Base-by-base conservation (phyloP, 202 grass and related monocot genomes). In the Alloteropsis angusta region DNA sequence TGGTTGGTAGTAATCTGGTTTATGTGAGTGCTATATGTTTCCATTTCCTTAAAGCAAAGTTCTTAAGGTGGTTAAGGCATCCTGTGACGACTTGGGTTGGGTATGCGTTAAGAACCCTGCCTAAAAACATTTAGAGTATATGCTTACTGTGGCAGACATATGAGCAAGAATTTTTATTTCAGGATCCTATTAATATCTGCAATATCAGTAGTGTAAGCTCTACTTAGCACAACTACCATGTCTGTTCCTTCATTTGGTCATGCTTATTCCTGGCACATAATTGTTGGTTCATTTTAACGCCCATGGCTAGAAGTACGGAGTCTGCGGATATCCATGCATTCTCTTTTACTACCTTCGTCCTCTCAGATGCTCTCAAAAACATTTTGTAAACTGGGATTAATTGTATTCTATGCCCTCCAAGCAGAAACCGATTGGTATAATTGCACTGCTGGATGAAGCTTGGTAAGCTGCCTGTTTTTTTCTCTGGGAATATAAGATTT, bases 341-440 rank as follows among this genome's bases (percentile, higher is more conserved):
- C 50, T 52, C 7, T 44, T 82, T 84, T 80, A 6, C 69, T 63
- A 1, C 39, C 35, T 60, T 74, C 63, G 60, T 68, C 18, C 8
- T 71, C 26, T 54, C 80, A 44, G 38, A 62, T 75, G 50, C 54
- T 74, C 4, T 56, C 0, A 7, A 48, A 59, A 62, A 63, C 37
- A 34, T 54, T 42, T 53, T 80, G 34, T 65, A 68, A 65, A 46
- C 21, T 39, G 35, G 66, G 15, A 66, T 68, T 85, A 72, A 85
- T 85, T 65, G 23, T 73, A 21, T 65, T 49, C 30, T 66, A 52
- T 82, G 60, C 54, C 48, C 72, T 82, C n/a, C 16, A 77, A 77
- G 68, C 96, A 99, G 96, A 99, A 93, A 93, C 96, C 96, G 5
- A 93, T 99, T 83, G 96, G 96, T 78, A 99, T 99, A 54, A 99